Base-by-base conservation (phyloP, 225 moss, liverwort and hornwort species). In the Thuidium tamariscinum region DNA sequence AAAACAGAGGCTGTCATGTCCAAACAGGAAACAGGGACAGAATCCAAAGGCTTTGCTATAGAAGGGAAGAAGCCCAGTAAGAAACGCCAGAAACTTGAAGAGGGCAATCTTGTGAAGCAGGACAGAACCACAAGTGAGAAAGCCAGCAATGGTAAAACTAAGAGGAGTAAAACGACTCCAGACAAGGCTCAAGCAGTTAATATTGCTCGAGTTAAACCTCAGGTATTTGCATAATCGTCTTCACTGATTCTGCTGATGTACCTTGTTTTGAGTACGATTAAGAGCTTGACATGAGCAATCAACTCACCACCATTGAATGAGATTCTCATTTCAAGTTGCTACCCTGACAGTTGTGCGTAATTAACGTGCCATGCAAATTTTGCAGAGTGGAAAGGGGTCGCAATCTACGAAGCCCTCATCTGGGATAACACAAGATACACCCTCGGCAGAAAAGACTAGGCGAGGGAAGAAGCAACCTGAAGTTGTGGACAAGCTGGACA, bases 401-500 rank as follows among this genome's bases (percentile, higher is more conserved):
- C 92, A 88, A 80, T 77, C 59, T 9, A 67, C 13, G 57, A 85
- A 77, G 44, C 56, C 81, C 26, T 61, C 61, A 32, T 79, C 87
- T 61, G 76, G 51, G 56, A 30, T 26, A 19, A 5, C 36, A 44
- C 81, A 57, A n/a, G 52, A 71, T 13, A 84, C 92, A 49, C 29
- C 27, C 30, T 74, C 68, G 19, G 70, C 52, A 32, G 86, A 88
- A 69, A 87, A 79, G 88, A 60, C 83, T 2, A 90, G 88, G 89
- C 89, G 92, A 77, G 89, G 83, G 68, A 90, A 83, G 74, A 94
- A 92, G 49, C 92, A 92, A 60, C 89, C 83, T 62, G 90, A 89
- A 79, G 89, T 89, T 71, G 91, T 93, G 48, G 94, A 95, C 88
- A 95, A 93, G 77, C 82, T 97, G 84, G 97, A 97, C 85, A 82